Conservation (phyloP, 2,329 filamentous ascomycete genomes). For the Clonostachys solani region DNA sequence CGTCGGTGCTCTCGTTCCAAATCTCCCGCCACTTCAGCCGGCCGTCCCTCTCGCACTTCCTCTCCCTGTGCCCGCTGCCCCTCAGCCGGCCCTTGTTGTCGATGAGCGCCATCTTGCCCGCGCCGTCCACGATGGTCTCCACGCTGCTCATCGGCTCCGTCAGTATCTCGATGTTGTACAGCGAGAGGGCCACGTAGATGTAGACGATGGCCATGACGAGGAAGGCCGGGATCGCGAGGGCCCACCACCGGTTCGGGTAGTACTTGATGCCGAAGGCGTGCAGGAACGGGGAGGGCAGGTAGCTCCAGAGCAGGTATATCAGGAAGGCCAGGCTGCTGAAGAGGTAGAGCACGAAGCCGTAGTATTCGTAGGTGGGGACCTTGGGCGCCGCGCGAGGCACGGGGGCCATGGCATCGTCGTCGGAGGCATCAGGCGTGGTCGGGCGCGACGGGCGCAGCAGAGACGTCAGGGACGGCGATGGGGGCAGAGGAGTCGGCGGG, state of each 20-base stretch:
- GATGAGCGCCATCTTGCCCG: conserved; percentile 78
- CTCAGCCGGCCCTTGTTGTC: conserved; percentile 60
- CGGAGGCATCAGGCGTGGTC: conserved; percentile 87
- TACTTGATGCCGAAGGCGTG: conserved; percentile 93
- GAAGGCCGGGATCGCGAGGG: conserved; percentile 84
- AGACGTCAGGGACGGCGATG: conserved; percentile 87
- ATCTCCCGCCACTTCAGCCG: conserved; percentile 69
- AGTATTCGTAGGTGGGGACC: conserved; percentile 99
- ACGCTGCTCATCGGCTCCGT: conserved; percentile 76
- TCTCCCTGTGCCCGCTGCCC: conserved; percentile 27
- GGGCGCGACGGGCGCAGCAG: conserved; percentile 87
- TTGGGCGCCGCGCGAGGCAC: conserved; percentile 84
- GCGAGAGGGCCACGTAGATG: conserved; percentile 88
- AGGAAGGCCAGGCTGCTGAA: conserved; percentile 80
- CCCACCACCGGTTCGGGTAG: conserved; percentile 98
- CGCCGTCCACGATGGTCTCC: conserved; percentile 89
- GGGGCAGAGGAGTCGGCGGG: conserved; percentile 90
- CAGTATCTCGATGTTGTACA: conserved; percentile 85
- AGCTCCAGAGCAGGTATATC: conserved; percentile 75
- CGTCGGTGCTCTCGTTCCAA: conserved; percentile 93
- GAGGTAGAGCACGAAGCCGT: conserved; percentile 95
- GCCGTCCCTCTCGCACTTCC: conserved; percentile 27
- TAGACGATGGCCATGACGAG: conserved; percentile 85
- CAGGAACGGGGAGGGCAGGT: conserved; percentile 85
- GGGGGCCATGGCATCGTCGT: conserved; percentile 63